Percentiles rank a stretch among this genome's conserved stretches.
Conservation (phyloP, 495 filamentous ascomycete genomes). For the Xylaria acuta region DNA sequence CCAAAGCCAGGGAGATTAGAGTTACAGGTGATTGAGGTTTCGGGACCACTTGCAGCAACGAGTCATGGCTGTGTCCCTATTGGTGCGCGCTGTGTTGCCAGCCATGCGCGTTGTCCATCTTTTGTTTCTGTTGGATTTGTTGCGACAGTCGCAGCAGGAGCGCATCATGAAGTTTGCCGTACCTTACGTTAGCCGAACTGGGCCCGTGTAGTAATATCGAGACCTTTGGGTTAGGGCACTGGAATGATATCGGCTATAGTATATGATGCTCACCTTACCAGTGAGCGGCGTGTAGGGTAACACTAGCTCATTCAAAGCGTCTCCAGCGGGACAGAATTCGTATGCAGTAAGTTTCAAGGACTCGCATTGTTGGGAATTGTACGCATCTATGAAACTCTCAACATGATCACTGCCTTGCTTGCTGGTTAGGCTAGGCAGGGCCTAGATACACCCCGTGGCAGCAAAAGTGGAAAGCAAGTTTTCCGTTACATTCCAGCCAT, state of each 20-base stretch:
- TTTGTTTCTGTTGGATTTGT: conserved; percentile 8
- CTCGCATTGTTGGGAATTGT: not conserved
- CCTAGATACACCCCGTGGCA: not conserved
- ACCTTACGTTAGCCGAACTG: conserved; percentile 21
- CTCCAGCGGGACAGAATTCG: not conserved
- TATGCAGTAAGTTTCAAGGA: conserved; percentile 3
- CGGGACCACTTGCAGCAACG: conserved; percentile 24
- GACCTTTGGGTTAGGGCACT: not conserved
- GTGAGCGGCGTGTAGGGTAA: not conserved
- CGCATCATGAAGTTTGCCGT: conserved; percentile 26
- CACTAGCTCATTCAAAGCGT: not conserved
- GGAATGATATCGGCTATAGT: not conserved
- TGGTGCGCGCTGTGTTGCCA: conserved; percentile 21
- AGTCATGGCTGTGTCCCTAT: conserved; percentile 26
- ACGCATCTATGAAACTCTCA: not conserved
- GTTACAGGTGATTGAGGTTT: conserved; percentile 18
- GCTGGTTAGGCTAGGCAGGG: not conserved
- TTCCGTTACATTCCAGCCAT: conserved; percentile 11
- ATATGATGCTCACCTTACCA: not conserved
- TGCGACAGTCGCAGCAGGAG: conserved; percentile 16
- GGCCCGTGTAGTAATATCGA: conserved; percentile 16
- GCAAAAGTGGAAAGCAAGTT: conserved; percentile 9
- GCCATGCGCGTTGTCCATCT: conserved; percentile 23
- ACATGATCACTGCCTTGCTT: not conserved
- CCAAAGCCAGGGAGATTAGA: conserved; percentile 10